Percentiles rank a stretch among this genome's conserved stretches.
Conservation (phyloP, 148 eudicot genomes). For the Vaccinium darrowii region DNA sequence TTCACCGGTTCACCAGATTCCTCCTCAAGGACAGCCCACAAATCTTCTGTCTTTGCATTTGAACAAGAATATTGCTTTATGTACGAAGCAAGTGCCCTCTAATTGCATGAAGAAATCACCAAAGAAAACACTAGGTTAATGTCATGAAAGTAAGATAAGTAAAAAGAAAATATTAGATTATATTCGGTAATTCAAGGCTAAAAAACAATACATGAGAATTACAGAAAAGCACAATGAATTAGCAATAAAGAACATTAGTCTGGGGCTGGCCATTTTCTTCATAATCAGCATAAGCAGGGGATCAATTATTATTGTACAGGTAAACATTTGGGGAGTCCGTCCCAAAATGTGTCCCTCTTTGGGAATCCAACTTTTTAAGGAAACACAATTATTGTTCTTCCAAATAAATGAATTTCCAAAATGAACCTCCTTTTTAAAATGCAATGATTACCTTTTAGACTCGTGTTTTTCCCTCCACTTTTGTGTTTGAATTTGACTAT, state of each 20-base stretch:
- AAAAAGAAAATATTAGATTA: background rate
- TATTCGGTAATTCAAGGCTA: background rate
- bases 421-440: too few species aligned
- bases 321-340: background rate
- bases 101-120: constrained; percentile 19
- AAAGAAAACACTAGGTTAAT: background rate
- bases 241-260: background rate
- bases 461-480: too few species aligned
- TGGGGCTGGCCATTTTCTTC: constrained; percentile 7
- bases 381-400: too few species aligned
- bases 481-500: too few species aligned
- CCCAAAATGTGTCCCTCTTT: background rate
- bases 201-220: background rate
- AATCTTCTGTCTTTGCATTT: constrained; percentile 94
- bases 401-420: too few species aligned
- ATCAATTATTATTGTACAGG: background rate
- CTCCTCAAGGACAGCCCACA: constrained; percentile 91
- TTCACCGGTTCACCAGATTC: constrained; percentile 90
- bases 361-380: background rate
- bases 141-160: background rate
- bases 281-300: background rate
- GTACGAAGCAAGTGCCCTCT: constrained; percentile 93
- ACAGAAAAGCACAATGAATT: background rate
- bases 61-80: constrained; percentile 81
- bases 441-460: too few species aligned